These are phyloP conservation scores for Paramarasmius palmivorus DNA, from an alignment of 1,284 basidiomycete species.

Conservation along the genomic window DNA sequence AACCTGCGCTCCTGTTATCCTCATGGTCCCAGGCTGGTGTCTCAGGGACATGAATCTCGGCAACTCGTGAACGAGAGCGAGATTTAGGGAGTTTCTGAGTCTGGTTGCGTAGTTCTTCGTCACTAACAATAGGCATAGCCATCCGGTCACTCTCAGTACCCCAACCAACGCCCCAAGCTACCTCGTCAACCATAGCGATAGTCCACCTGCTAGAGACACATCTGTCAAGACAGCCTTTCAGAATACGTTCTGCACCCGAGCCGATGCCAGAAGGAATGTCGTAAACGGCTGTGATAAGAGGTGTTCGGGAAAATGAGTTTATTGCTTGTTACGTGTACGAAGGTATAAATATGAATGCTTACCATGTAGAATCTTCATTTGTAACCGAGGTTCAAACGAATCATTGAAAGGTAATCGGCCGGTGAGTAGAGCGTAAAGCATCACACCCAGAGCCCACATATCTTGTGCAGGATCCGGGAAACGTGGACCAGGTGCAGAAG, in stretches of 20 bases:
- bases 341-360: slow-evolving; percentile 29
- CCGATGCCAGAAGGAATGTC: slow-evolving; percentile 62
- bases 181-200: slow-evolving; percentile 71
- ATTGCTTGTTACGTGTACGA: background rate
- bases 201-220: slow-evolving; percentile 67
- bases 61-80: slow-evolving; percentile 27
- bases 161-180: slow-evolving; percentile 83
- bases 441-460: slow-evolving; percentile 90
- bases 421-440: slow-evolving; percentile 82
- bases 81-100: slow-evolving; percentile 21
- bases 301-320: slow-evolving; percentile 9
- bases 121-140: slow-evolving; percentile 27
- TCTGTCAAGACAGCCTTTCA: slow-evolving; percentile 75
- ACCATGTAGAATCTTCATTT: slow-evolving; percentile 89
- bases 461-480: slow-evolving; percentile 75
- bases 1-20: slow-evolving; percentile 7
- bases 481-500: slow-evolving; percentile 1
- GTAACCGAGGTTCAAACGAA: slow-evolving; percentile 84
- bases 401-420: slow-evolving; percentile 85
- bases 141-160: slow-evolving; percentile 50
- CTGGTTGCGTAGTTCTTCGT: slow-evolving; percentile 22
- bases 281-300: slow-evolving; percentile 50
- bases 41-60: slow-evolving; percentile 16
- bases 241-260: slow-evolving; percentile 68
- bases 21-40: slow-evolving; percentile 8